Conservation (phyloP, 2,329 filamentous ascomycete genomes). For the Huntiella moniliformis region DNA sequence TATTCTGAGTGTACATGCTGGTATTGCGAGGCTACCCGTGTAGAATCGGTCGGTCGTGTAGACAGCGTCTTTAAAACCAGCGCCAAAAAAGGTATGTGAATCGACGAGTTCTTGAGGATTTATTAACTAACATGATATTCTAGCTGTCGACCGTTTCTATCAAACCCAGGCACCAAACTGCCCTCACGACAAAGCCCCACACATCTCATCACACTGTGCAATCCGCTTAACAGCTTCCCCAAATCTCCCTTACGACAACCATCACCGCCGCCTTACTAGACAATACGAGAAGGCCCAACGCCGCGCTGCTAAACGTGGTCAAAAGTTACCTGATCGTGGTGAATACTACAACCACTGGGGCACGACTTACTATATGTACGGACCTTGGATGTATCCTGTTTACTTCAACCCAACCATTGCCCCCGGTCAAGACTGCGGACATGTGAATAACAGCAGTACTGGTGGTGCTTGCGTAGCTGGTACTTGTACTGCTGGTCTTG, state of each 20-base stretch:
- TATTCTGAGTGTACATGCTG: constrained; percentile 68
- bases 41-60: background rate
- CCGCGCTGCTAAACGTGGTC: constrained; percentile 28
- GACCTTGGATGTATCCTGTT: constrained; percentile 25
- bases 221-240: constrained; percentile 21
- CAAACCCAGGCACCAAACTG: constrained; percentile 22
- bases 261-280: constrained; percentile 24
- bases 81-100: constrained; percentile 12
- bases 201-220: constrained; percentile 58
- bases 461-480: constrained; percentile 21
- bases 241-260: constrained; percentile 9
- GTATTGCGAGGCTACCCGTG: constrained; percentile 51
- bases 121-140: constrained; percentile 22
- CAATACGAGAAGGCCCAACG: constrained; percentile 37
- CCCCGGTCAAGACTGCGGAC: constrained; percentile 24
- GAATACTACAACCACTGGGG: constrained; percentile 37
- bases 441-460: constrained; percentile 5
- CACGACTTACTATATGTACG: constrained; percentile 30
- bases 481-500: constrained; percentile 28
- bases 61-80: constrained; percentile 22
- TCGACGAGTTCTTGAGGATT: no score
- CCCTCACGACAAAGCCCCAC: constrained; percentile 38
- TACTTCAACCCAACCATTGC: constrained; percentile 28
- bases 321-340: constrained; percentile 27
- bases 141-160: constrained; percentile 20